These are phyloP conservation scores for Ilex asprella DNA, from an alignment of 257 asterid genomes.

Conservation along the genomic window DNA sequence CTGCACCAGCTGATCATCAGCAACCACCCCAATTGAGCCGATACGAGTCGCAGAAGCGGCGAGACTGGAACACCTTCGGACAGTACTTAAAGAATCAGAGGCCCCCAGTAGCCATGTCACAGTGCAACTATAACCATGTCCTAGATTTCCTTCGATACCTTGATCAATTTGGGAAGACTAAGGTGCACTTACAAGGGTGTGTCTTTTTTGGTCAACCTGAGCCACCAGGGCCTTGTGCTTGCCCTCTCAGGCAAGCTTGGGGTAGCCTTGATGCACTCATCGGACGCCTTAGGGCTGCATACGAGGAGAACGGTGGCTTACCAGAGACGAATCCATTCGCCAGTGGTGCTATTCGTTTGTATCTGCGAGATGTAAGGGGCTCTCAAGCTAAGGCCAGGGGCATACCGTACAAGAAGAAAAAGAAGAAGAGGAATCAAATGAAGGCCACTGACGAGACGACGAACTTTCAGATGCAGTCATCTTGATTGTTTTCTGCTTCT, in stretches of 20 bases:
- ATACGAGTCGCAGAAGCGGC: conserved; percentile 78
- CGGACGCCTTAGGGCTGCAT: conserved; percentile 81
- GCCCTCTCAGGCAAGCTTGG: conserved; percentile 85
- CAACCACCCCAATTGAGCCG: conserved; percentile 56
- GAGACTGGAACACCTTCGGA: conserved; percentile 93
- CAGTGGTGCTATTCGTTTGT: conserved; percentile 60
- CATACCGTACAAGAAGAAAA: conserved; percentile 78
- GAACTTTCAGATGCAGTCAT: conserved; percentile 29
- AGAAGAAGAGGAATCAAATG: conserved; percentile 43
- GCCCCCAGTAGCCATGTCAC: conserved; percentile 57
- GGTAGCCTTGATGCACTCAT: conserved; percentile 84
- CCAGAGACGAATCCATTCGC: conserved; percentile 83
- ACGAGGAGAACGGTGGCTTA: conserved; percentile 76
- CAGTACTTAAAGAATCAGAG: conserved; percentile 75
- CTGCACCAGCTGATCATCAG: conserved; percentile 8
- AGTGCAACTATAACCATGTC: conserved; percentile 73
- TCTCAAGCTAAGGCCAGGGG: conserved; percentile 85
- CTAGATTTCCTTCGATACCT: conserved; percentile 64
- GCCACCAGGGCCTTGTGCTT: conserved; percentile 67
- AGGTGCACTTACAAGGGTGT: conserved; percentile 73
- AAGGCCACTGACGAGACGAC: conserved; percentile 15
- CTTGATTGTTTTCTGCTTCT: conserved; percentile 10
- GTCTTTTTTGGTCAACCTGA: conserved; percentile 68
- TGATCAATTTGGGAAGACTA: conserved; percentile 89
- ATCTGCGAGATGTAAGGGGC: conserved; percentile 62